Evolutionary conservation across 129 eudicot species (phyloP).

Genomic region (Smallanthus sonchifolius): DNA sequence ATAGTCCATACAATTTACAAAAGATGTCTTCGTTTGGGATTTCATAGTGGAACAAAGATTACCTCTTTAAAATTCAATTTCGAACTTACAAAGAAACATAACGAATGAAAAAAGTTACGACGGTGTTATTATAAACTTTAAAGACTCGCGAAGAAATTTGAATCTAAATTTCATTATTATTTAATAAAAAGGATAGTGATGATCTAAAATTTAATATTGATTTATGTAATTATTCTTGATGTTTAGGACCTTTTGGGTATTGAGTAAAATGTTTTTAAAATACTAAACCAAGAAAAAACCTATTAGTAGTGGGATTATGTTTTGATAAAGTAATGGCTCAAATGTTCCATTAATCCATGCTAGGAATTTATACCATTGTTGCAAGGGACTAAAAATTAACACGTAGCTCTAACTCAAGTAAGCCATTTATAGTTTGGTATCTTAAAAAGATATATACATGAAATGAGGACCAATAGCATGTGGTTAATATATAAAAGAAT

Average conservation of each 20-base stretch:
- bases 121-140: not conserved
- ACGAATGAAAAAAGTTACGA: too few relatives aligned
- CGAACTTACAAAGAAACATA: too few relatives aligned
- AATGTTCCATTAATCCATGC: slow-evolving; percentile 15
- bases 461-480: slow-evolving; percentile 23
- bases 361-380: slow-evolving; percentile 22
- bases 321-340: slow-evolving; percentile 21
- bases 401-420: slow-evolving; percentile 11
- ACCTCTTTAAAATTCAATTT: too few relatives aligned
- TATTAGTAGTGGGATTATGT: slow-evolving; percentile 23
- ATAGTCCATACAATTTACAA: too few relatives aligned
- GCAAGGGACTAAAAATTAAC: slow-evolving; percentile 11
- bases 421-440: slow-evolving; percentile 9
- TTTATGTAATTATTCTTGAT: not conserved
- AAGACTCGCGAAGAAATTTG: not conserved
- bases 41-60: too few relatives aligned
- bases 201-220: not conserved
- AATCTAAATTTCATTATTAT: not conserved
- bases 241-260: not conserved
- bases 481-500: slow-evolving; percentile 10
- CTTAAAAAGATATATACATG: not conserved
- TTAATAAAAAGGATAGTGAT: not conserved
- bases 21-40: too few relatives aligned
- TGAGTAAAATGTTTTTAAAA: not conserved
- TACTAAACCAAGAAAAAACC: slow-evolving; percentile 12